Evolutionary conservation across 371 early-diverging fungal genomes (phyloP).

Genomic region (Mortierella sp.): DNA sequence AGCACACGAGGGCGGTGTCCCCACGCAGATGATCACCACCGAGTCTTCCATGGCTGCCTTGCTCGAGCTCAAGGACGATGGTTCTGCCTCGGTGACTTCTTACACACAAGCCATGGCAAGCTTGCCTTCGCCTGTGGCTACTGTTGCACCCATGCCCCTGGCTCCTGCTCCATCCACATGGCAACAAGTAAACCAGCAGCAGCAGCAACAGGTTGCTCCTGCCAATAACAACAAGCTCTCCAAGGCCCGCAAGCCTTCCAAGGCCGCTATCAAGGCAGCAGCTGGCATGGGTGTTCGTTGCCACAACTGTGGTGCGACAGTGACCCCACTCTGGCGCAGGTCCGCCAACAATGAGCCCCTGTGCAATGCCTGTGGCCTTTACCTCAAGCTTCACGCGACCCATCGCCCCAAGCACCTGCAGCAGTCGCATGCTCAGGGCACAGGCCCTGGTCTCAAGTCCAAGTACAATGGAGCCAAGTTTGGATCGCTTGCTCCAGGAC

Average conservation of each 20-base stretch:
- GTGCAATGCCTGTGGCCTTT: conserved; percentile 98
- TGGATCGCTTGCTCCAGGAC: background rate
- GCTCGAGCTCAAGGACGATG: too few species aligned
- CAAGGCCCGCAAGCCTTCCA: conserved; percentile 44
- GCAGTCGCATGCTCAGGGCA: conserved; percentile 9
- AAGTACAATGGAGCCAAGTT: background rate
- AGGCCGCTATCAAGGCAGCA: conserved; percentile 41
- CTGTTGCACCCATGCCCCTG: background rate
- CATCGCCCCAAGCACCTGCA: conserved; percentile 67
- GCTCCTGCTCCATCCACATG: conserved; percentile 1
- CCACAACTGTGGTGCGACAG: conserved; percentile 88
- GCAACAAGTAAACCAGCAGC: background rate
- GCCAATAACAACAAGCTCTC: background rate
- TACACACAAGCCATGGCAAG: background rate
- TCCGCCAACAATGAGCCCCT: conserved; percentile 83
- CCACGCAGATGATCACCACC: conserved; percentile 11
- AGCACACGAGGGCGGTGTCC: conserved; percentile 33
- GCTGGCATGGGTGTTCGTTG: conserved; percentile 62
- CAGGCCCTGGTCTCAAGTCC: background rate
- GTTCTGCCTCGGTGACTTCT: background rate
- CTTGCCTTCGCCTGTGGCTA: background rate
- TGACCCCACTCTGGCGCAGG: conserved; percentile 96
- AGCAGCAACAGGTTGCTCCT: background rate
- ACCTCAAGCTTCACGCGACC: conserved; percentile 85
- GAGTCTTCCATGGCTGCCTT: background rate